Conservation (phyloP, 208 protist genomes). For the Novymonas esmeraldas region DNA sequence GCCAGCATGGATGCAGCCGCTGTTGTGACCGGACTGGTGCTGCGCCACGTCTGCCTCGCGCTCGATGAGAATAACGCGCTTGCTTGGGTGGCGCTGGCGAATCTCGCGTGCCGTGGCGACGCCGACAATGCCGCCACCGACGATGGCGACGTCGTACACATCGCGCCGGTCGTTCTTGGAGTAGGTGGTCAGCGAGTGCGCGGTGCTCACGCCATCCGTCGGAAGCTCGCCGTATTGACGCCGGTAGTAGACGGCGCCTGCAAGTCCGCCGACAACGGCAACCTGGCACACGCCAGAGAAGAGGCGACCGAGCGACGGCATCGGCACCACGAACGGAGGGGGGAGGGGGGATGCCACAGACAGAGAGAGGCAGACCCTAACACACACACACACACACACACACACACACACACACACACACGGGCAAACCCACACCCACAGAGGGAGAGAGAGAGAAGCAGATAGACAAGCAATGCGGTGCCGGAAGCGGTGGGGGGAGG, state of each 20-base stretch:
- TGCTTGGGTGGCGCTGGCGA: conserved; percentile 60
- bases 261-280: conserved; percentile 41
- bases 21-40: conserved; percentile 93
- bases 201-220: conserved; percentile 31
- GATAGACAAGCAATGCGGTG: too few species aligned
- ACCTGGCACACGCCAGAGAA: conserved; percentile 40
- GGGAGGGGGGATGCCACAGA: not conserved
- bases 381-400: too few species aligned
- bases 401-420: too few species aligned
- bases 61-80: conserved; percentile 84
- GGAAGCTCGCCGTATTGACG: conserved; percentile 45
- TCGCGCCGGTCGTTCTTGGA: conserved; percentile 44
- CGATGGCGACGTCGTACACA: conserved; percentile 88
- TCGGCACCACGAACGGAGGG: not conserved
- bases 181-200: conserved; percentile 44
- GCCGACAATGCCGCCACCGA: conserved; percentile 91
- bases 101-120: conserved; percentile 81
- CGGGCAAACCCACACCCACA: too few species aligned
- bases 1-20: conserved; percentile 92
- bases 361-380: too few species aligned
- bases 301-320: conserved; percentile 17
- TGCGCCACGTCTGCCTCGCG: conserved; percentile 85
- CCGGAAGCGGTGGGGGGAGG: too few species aligned
- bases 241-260: conserved; percentile 51
- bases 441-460: too few species aligned